Evolutionary conservation across 1,284 basidiomycete species (phyloP).

Genomic region (Papiliotrema terrestris): DNA sequence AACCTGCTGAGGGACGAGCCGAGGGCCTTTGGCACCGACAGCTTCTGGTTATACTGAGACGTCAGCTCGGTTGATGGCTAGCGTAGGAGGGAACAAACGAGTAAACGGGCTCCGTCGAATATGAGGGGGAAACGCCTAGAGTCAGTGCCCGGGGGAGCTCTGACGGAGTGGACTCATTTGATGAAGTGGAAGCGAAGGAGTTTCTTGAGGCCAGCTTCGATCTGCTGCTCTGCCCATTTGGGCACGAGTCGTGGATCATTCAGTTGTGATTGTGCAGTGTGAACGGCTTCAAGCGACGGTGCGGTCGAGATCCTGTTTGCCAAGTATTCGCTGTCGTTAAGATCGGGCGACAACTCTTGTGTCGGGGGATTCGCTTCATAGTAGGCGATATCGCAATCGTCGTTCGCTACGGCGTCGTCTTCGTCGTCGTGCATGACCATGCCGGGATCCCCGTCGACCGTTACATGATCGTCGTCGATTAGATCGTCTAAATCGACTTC

Average conservation of each 20-base stretch:
- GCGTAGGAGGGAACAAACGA: not conserved
- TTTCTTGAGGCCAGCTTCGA: conserved; percentile 13
- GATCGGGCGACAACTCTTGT: no score
- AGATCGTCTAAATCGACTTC: no score
- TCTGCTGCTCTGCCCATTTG: conserved; percentile 10
- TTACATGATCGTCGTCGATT: no score
- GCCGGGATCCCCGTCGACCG: no score
- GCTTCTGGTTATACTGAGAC: conserved; percentile 7
- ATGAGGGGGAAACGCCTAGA: conserved; percentile 29
- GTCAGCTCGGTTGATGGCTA: not conserved
- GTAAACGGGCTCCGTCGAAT: conserved; percentile 13
- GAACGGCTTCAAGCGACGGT: no score
- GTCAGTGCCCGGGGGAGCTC: not conserved
- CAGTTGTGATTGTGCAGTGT: no score
- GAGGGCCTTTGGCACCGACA: conserved; percentile 6
- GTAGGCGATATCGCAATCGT: no score
- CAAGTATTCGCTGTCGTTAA: no score
- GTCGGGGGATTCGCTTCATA: no score
- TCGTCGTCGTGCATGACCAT: no score
- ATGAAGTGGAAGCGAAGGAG: conserved; percentile 20
- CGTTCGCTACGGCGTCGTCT: no score
- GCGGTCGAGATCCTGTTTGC: no score
- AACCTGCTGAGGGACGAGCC: conserved; percentile 14
- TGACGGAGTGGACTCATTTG: conserved; percentile 9
- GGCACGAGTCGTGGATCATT: not conserved